Base-by-base conservation (phyloP, 768 basidiomycete genomes). In the Macrocybe gigantea region DNA sequence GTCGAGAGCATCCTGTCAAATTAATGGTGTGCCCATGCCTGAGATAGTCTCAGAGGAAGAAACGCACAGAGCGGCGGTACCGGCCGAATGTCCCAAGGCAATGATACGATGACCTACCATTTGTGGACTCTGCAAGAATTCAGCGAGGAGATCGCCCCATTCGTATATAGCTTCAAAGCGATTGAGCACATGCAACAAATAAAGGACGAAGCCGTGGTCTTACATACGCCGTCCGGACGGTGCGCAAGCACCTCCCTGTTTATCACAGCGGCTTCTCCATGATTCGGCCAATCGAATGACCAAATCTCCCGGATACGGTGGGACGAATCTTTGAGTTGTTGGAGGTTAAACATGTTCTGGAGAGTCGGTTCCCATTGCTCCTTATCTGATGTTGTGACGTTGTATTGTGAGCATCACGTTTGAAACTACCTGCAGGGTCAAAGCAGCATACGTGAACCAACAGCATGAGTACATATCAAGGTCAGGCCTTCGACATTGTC, bases 301-400 rank as follows among this genome's bases (percentile, higher is more conserved):
- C 75, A 78, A 1, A 70, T 73, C 50, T 79, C 76, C 2, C 69
- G 65, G 14, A 78, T 58, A 7, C 45, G 56, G 33, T 50, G 49
- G 1, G 36, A 41, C 9, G 45, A 41, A 30, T 41, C 42, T 49
- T 61, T 61, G 2, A 22, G 44, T 5, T 50, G 40, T 22, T 69
- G 66, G 5, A 60, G 48, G 2, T 54, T 37, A 55, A 76, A 74
- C 8, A 78, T 57, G 0, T 53, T 53, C 34, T 67, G 53, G 12
- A 80, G 68, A 3, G 66, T 64, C 1, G 75, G 72, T 49, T 79
- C 77, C 77, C 77, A 80, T 53, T 74, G 71, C 53, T 80, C 77
- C 52, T 80, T 79, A 56, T 77, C 78, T 80, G 4, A 38, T 38
- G 11, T 14, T 38, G 36, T 4, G 36, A 38, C 36, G 4, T 38